phyloP scores from a whole-genome alignment of 1,284 basidiomycete species.

The Fomitopsis betulina region DNA sequence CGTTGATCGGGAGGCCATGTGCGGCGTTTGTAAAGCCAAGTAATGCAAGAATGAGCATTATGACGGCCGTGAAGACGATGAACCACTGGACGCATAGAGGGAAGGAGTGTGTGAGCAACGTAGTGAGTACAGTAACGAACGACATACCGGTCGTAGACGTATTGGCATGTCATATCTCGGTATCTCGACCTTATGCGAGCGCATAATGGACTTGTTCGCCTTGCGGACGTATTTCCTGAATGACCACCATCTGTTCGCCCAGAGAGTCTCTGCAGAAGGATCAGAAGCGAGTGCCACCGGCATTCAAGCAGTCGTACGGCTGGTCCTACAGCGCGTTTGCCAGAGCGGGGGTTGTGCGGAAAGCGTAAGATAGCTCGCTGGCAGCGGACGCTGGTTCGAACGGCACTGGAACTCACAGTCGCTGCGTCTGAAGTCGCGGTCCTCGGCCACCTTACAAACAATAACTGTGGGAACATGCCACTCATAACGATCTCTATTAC shows the following conservation, averaged over 20 bases:
- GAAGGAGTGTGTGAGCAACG: constrained; percentile 7
- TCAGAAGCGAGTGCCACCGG: constrained; percentile 13
- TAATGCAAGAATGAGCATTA: constrained; percentile 65
- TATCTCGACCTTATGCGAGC: constrained; percentile 48
- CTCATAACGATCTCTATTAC: not conserved
- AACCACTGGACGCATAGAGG: constrained; percentile 56
- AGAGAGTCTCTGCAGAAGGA: constrained; percentile 16
- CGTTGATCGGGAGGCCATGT: constrained; percentile 65
- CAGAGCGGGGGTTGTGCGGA: not conserved
- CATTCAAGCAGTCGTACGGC: constrained; percentile 4
- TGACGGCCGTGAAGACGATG: constrained; percentile 54
- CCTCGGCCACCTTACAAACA: not conserved
- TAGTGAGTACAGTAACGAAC: not conserved
- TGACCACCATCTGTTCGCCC: constrained; percentile 19
- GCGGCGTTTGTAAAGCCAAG: constrained; percentile 72
- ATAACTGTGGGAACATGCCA: not conserved
- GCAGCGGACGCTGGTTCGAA: not conserved
- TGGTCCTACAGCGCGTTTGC: not conserved
- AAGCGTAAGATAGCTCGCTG: not conserved
- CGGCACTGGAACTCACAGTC: not conserved
- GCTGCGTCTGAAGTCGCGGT: not conserved
- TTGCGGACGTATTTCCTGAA: constrained; percentile 30
- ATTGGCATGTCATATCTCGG: constrained; percentile 69
- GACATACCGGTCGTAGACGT: constrained; percentile 64
- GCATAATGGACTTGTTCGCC: constrained; percentile 48